These are phyloP conservation scores for Hypoxylon subgilvum DNA, from an alignment of 495 filamentous ascomycete species.

Conservation along the genomic window DNA sequence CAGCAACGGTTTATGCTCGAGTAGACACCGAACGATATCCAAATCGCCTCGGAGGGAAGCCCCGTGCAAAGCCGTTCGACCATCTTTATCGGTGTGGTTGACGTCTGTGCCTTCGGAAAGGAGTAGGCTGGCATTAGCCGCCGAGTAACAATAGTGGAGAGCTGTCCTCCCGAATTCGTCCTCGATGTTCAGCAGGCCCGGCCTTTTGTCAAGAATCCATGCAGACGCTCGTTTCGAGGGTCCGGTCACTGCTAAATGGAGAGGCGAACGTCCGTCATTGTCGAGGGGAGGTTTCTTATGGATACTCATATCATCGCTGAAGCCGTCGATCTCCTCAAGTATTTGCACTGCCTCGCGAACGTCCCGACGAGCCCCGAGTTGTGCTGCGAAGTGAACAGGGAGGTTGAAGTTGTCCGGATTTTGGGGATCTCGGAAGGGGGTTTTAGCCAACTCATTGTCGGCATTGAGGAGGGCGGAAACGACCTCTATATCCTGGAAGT, in stretches of 20 bases:
- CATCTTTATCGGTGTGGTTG: conserved; percentile 27
- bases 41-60: conserved; percentile 27
- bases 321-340: conserved; percentile 20
- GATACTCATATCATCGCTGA: conserved; percentile 8
- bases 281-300: neutral
- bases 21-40: conserved; percentile 23
- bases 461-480: conserved; percentile 21
- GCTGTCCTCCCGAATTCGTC: conserved; percentile 25
- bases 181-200: conserved; percentile 13
- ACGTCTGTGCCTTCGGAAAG: conserved; percentile 21
- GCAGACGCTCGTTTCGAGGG: conserved; percentile 22
- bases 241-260: conserved; percentile 31
- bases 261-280: conserved; percentile 10
- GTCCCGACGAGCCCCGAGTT: conserved; percentile 32
- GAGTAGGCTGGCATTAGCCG: conserved; percentile 23
- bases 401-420: conserved; percentile 20
- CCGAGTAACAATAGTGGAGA: conserved; percentile 30
- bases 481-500: conserved; percentile 32
- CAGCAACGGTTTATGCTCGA: conserved; percentile 23
- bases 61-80: conserved; percentile 29
- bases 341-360: conserved; percentile 32
- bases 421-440: conserved; percentile 15
- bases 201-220: conserved; percentile 29
- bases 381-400: conserved; percentile 36
- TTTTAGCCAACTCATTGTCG: conserved; percentile 10